Evolutionary conservation across 202 grass and related monocot species (phyloP), one percentile per base, ranked within the genome.

Genomic region (Dendrocalamus latiflorus): DNA sequence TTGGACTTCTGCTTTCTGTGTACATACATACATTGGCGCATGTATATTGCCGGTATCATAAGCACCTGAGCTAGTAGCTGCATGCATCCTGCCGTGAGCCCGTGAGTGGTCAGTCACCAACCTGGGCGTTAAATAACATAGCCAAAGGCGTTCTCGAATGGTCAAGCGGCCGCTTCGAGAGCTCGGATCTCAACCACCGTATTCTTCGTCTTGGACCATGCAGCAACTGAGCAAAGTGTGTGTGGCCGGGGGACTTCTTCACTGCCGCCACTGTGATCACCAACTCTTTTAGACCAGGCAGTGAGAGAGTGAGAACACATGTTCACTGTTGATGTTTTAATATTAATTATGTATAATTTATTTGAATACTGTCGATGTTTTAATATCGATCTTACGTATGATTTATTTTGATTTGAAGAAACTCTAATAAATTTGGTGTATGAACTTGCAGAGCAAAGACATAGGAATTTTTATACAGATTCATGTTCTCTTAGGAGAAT

Each of bases 91-190:
- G 13, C 65, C 66, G n/a, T 33, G 38, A 65, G 45, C 9, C 65
- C 66, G 15, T 33, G 38, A 65, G 33, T 14, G 17, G 50, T 62
- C 62, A 50, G 50, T 70, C 62, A 41, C 53, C 64, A 70, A 37
- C 77, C 64, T 26, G 41, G 24, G 38, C 20, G 42, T 62, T 62
- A 72, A 73, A 73, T 50, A 51, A 73, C 56, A 42, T 9, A n/a
- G 0, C 42, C 49, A 81, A 86, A 89, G 72, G 67, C 60, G 50
- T 47, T 48, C 71, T 54, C 45, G 41, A 74, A 73, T 30, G 48
- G 78, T 86, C 67, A 75, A 50, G 88, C 88, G 79, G 79, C 51
- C 79, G 68, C 60, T 86, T 58, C 88, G 74, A 90, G 88, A 90
- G 73, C 88, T 90, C 88, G 83, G 73, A 90, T 83, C 83, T 90